Evolutionary conservation across 2,329 filamentous ascomycete genomes (phyloP).

Genomic region (Hymenotorrendiella dingleyae): DNA sequence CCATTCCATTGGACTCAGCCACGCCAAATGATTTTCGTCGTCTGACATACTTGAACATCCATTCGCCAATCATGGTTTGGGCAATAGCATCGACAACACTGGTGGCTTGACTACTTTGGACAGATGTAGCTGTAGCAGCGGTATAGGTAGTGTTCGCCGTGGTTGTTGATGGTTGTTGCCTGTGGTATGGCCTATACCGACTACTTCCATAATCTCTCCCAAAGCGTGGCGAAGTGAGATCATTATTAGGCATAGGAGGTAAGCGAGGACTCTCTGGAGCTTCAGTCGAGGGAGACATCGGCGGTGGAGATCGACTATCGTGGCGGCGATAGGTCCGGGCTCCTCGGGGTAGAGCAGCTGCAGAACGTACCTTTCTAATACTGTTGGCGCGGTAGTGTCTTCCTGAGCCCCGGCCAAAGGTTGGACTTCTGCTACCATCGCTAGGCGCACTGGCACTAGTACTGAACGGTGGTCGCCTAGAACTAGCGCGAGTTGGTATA

Average conservation of each 20-base stretch:
- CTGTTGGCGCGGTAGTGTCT: conserved; percentile 51
- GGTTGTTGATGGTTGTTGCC: conserved; percentile 55
- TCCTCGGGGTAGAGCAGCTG: conserved; percentile 59
- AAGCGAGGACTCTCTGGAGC: conserved; percentile 63
- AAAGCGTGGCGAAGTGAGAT: conserved; percentile 55
- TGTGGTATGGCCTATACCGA: conserved; percentile 43
- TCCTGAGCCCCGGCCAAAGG: conserved; percentile 49
- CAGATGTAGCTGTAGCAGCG: conserved; percentile 23
- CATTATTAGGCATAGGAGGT: conserved; percentile 69
- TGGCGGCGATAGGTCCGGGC: conserved; percentile 44
- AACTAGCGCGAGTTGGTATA: conserved; percentile 84
- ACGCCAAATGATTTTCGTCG: conserved; percentile 88
- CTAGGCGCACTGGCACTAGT: conserved; percentile 59
- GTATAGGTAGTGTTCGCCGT: conserved; percentile 42
- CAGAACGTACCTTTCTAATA: conserved; percentile 80
- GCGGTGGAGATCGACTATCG: conserved; percentile 55
- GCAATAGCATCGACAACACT: conserved; percentile 94
- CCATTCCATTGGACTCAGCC: conserved; percentile 57
- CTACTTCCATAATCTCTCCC: conserved; percentile 35
- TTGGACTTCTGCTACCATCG: conserved; percentile 75
- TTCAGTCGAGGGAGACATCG: conserved; percentile 62
- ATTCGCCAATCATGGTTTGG: conserved; percentile 96
- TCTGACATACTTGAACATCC: conserved; percentile 89
- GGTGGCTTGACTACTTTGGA: conserved; percentile 58
- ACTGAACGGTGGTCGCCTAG: conserved; percentile 63